A percentile compares a stretch with the other conserved stretches of the same genome.
Evolutionary conservation across 2,329 filamentous ascomycete species (phyloP).

Genomic region (Colletotrichum tanaceti): DNA sequence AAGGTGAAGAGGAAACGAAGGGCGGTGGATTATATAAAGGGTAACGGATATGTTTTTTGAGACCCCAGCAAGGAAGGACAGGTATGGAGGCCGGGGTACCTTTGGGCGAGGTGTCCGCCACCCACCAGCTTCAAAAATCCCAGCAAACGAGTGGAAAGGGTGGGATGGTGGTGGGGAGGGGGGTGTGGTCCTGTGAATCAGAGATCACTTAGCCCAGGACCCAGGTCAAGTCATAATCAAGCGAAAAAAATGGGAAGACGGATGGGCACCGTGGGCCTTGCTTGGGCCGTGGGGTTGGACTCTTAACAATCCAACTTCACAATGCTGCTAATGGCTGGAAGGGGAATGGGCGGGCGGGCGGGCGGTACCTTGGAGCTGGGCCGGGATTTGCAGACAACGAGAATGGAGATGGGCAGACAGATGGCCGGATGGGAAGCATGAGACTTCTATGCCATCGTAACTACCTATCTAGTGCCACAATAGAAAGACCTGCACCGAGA

Average conservation of each 20-base stretch:
- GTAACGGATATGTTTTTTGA: constrained; percentile 30
- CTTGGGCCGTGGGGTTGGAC: constrained; percentile 29
- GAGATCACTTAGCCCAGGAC: constrained; percentile 23
- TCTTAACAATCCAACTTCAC: constrained; percentile 19
- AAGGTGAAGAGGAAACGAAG: constrained; percentile 1
- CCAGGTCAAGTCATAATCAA: constrained; percentile 31
- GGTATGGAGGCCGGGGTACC: constrained; percentile 39
- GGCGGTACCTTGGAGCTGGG: constrained; percentile 29
- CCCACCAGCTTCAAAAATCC: constrained; percentile 39
- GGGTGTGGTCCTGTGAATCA: constrained; percentile 35
- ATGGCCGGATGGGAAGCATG: constrained; percentile 15
- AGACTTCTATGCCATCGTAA: constrained; percentile 15
- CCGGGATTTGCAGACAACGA: constrained; percentile 25
- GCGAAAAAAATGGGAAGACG: constrained; percentile 29
- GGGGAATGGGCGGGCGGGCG: constrained; percentile 19
- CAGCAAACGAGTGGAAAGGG: constrained; percentile 40
- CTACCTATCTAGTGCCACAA: too few relatives aligned
- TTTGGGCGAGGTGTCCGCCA: constrained; percentile 40
- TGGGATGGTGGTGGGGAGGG: constrained; percentile 37
- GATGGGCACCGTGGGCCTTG: constrained; percentile 28
- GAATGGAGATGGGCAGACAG: constrained; percentile 12
- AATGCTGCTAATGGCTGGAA: constrained; percentile 10
- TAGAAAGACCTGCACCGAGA: constrained; percentile 2
- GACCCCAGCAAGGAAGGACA: constrained; percentile 34
- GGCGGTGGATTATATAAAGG: constrained; percentile 37